These are phyloP conservation scores for Oryza rufipogon DNA, from an alignment of 176 grass and related monocot species.

Conservation along the genomic window DNA sequence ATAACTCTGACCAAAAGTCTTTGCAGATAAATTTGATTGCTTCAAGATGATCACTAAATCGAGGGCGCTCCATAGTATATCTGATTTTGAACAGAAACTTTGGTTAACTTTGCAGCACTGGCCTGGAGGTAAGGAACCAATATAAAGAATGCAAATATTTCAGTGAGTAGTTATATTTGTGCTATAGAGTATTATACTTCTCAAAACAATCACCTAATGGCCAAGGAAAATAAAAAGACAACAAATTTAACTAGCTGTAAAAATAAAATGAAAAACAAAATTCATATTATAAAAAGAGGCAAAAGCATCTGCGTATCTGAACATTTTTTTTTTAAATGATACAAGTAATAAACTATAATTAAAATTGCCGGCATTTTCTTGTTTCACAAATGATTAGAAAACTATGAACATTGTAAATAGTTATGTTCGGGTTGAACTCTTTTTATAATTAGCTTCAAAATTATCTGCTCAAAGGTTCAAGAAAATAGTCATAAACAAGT, in stretches of 20 bases:
- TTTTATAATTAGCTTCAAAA: not conserved
- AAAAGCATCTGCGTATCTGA: not conserved
- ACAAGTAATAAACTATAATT: not conserved
- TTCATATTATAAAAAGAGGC: not conserved
- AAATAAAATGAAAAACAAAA: constrained; percentile 2
- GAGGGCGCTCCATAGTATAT: constrained; percentile 86
- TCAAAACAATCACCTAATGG: not conserved
- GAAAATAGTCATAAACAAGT: not conserved
- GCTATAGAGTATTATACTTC: not conserved
- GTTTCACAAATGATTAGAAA: too few relatives aligned
- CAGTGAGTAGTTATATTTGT: not conserved
- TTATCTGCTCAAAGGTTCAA: not conserved
- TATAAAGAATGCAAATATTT: not conserved
- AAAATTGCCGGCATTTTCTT: too few relatives aligned
- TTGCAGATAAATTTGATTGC: constrained; percentile 99
- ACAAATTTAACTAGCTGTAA: not conserved
- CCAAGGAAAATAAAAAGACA: constrained; percentile 10
- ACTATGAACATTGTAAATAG: not conserved
- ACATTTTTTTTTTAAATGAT: not conserved
- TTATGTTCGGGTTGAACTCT: not conserved
- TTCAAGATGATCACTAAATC: constrained; percentile 92
- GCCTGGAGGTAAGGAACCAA: not conserved
- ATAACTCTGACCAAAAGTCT: constrained; percentile 95
- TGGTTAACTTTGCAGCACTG: not conserved
- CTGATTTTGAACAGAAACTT: constrained; percentile 49